Percentiles rank a stretch among this genome's conserved stretches.
Evolutionary conservation across 148 eudicot species (phyloP).

Genomic region (Mesembryanthemum crystallinum): DNA sequence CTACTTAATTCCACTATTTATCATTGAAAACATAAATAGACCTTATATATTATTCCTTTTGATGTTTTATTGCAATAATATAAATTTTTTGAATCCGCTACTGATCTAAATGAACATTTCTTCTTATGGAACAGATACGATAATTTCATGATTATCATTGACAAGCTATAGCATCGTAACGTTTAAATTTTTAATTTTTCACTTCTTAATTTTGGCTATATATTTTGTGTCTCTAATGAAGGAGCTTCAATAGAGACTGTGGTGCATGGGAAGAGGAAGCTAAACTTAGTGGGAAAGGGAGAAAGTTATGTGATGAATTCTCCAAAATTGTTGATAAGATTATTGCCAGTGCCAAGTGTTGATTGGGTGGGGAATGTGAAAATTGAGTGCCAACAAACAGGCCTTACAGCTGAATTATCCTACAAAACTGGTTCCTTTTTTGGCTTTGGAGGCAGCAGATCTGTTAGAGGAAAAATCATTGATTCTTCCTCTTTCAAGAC

Average conservation of each 20-base stretch:
- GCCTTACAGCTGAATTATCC: constrained; percentile 54
- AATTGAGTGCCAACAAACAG: constrained; percentile 62
- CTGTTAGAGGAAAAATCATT: constrained; percentile 58
- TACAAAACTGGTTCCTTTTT: constrained; percentile 49
- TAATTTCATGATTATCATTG: neutral
- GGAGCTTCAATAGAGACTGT: constrained; percentile 59
- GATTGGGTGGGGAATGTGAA: constrained; percentile 66
- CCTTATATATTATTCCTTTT: no score
- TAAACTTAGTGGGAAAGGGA: constrained; percentile 47
- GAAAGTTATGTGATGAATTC: constrained; percentile 63
- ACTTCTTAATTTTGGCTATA: neutral
- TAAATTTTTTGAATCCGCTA: no score
- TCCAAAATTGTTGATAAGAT: constrained; percentile 60
- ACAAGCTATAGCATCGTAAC: no score
- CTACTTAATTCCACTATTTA: no score
- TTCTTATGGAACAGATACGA: no score
- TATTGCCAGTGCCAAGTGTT: constrained; percentile 65
- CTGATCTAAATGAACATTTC: no score
- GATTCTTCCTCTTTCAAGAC: constrained; percentile 38
- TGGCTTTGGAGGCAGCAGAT: constrained; percentile 33
- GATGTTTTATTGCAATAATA: no score
- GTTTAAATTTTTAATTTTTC: no score
- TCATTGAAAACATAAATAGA: no score
- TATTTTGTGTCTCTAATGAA: constrained; percentile 5
- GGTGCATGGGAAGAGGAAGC: constrained; percentile 49